A percentile compares a stretch with the other conserved stretches of the same genome.
Conservation (phyloP, 306 rosid genomes). For the Lupinus albus region DNA sequence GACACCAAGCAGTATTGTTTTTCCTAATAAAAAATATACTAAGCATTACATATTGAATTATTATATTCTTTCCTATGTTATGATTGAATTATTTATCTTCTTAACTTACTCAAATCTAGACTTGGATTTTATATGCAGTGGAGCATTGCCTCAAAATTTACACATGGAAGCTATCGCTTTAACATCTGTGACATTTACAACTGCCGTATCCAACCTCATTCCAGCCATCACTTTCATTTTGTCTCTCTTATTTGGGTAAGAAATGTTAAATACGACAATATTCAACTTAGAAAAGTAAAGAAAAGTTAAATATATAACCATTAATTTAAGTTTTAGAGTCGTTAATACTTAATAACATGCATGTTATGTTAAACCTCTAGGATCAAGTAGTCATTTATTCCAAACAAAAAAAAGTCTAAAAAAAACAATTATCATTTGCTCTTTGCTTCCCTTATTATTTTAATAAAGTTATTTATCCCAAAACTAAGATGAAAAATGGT, state of each 20-base stretch:
- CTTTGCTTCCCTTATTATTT: background rate
- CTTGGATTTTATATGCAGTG: slow-evolving; percentile 43
- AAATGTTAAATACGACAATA: background rate
- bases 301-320: background rate
- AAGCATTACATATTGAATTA: background rate
- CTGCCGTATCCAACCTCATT: slow-evolving; percentile 58
- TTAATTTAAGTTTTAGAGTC: background rate
- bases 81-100: background rate
- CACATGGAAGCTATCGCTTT: slow-evolving; percentile 51
- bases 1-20: too few relatives aligned
- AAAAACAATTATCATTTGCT: too few relatives aligned
- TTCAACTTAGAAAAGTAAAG: slow-evolving; percentile 26
- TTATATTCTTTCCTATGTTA: background rate
- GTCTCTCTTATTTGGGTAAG: slow-evolving; percentile 54
- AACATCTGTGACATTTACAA: slow-evolving; percentile 60
- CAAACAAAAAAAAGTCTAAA: too few relatives aligned
- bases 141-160: slow-evolving; percentile 58
- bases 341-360: background rate
- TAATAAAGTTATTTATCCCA: too few relatives aligned
- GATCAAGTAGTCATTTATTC: background rate
- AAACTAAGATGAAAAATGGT: too few relatives aligned
- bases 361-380: background rate
- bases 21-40: too few relatives aligned
- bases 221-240: slow-evolving; percentile 65
- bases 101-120: background rate